phyloP scores from a whole-genome alignment of 1,284 basidiomycete genomes.

The Ceratobasidium papillatum region DNA sequence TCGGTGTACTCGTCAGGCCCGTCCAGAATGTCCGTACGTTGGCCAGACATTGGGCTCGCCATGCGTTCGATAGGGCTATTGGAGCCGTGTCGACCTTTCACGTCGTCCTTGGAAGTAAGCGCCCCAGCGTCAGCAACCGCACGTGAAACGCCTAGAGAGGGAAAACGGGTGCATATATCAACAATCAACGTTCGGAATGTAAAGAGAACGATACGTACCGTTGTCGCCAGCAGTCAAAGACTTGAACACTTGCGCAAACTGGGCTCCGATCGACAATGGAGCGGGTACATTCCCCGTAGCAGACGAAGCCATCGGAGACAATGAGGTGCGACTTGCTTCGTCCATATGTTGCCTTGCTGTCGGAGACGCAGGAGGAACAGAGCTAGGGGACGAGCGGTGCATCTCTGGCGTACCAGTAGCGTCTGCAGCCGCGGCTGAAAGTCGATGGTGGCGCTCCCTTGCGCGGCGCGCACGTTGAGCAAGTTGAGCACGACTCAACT shows the following conservation, averaged over 20 bases:
- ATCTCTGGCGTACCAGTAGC: background rate
- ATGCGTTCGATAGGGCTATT: slow-evolving; percentile 6
- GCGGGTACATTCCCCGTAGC: background rate
- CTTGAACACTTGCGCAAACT: slow-evolving; percentile 33
- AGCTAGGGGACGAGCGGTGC: slow-evolving; percentile 4
- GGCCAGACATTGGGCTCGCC: background rate
- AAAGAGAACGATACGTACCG: slow-evolving; percentile 15
- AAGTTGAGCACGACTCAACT: slow-evolving; percentile 31
- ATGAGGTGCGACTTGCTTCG: slow-evolving; percentile 6
- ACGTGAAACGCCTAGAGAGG: slow-evolving; percentile 24
- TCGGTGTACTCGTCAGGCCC: slow-evolving; percentile 1
- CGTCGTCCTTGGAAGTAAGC: slow-evolving; percentile 22
- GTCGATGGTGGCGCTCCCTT: slow-evolving; percentile 26
- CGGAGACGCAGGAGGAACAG: slow-evolving; percentile 19
- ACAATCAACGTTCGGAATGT: background rate
- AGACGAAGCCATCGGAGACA: slow-evolving; percentile 21
- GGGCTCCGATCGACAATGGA: slow-evolving; percentile 7
- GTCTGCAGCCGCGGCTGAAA: slow-evolving; percentile 15
- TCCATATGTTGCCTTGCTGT: background rate
- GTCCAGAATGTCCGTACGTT: background rate
- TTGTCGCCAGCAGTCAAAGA: slow-evolving; percentile 29
- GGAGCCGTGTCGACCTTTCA: background rate
- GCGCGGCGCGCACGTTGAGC: slow-evolving; percentile 16
- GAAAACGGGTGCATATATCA: slow-evolving; percentile 34
- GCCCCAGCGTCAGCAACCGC: slow-evolving; percentile 27